phyloP scores from a whole-genome alignment of 495 filamentous ascomycete genomes.

The Tuber brumale region DNA sequence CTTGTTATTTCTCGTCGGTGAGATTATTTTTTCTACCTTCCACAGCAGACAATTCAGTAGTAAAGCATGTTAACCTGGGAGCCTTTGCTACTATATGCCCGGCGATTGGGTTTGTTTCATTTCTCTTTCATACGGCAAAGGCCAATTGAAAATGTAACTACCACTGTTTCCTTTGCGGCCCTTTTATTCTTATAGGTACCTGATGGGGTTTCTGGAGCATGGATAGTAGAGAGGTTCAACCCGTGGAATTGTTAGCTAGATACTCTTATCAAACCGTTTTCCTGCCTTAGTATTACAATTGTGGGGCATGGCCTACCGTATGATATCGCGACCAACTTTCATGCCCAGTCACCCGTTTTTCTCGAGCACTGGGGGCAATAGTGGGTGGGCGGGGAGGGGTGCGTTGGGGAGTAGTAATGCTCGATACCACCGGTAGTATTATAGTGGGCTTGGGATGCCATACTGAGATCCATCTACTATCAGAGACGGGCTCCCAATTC shows the following conservation, averaged over 20 bases:
- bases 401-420: not conserved
- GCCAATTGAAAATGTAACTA: not conserved
- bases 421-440: not conserved
- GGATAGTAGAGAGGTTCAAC: not conserved
- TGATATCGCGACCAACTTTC: not conserved
- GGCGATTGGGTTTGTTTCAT: conserved; percentile 1
- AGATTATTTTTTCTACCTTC: conserved; percentile 1
- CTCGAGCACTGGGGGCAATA: not conserved
- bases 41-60: not conserved
- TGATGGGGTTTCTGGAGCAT: not conserved
- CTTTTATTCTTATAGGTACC: not conserved
- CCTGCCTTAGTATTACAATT: not conserved
- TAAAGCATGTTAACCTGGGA: not conserved
- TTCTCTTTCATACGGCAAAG: not conserved
- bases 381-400: not conserved
- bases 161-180: not conserved
- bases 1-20: not conserved
- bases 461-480: not conserved
- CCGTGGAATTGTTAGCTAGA: not conserved
- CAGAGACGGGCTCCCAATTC: not conserved
- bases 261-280: not conserved
- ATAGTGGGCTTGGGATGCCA: not conserved
- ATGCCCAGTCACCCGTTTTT: not conserved
- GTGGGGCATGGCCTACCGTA: not conserved
- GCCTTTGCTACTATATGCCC: not conserved